Conservation (phyloP, 371 early-diverging fungal species). For the Rhizopus sp. region DNA sequence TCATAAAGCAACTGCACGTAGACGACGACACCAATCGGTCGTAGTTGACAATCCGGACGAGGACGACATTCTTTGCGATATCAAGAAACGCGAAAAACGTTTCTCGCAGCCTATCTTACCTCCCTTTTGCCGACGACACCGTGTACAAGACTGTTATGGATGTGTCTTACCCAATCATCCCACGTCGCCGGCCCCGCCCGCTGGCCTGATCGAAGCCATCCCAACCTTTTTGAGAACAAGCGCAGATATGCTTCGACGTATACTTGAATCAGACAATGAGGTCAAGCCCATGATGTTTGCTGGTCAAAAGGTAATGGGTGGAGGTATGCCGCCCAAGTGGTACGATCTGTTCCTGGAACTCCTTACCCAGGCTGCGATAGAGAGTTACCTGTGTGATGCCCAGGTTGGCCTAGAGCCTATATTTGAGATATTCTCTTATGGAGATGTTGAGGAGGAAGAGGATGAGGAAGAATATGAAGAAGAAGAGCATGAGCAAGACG, state of each 20-base stretch:
- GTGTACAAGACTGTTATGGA: background rate
- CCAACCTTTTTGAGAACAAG: slow-evolving; percentile 61
- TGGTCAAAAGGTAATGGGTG: slow-evolving; percentile 53
- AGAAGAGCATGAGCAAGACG: slow-evolving; percentile 29
- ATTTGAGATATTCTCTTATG: slow-evolving; percentile 60
- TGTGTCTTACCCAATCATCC: slow-evolving; percentile 1
- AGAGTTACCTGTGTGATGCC: slow-evolving; percentile 61
- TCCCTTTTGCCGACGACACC: slow-evolving; percentile 34
- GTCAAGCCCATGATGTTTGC: slow-evolving; percentile 40
- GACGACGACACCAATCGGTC: slow-evolving; percentile 15
- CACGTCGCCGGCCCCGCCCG: slow-evolving; percentile 6
- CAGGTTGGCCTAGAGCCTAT: slow-evolving; percentile 52
- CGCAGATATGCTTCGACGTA: slow-evolving; percentile 50
- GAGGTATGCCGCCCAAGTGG: slow-evolving; percentile 60
- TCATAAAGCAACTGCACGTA: slow-evolving; percentile 6
- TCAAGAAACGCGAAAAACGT: background rate
- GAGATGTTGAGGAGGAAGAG: slow-evolving; percentile 55
- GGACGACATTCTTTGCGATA: slow-evolving; percentile 14
- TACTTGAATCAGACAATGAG: slow-evolving; percentile 31
- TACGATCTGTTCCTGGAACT: slow-evolving; percentile 60
- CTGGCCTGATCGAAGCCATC: slow-evolving; percentile 55
- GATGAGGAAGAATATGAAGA: slow-evolving; percentile 35
- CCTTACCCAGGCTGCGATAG: slow-evolving; percentile 63
- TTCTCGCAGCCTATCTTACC: slow-evolving; percentile 29
- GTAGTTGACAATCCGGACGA: slow-evolving; percentile 10